Base-by-base conservation (phyloP, 1,284 basidiomycete species). In the Cryptococcus neoformans region DNA sequence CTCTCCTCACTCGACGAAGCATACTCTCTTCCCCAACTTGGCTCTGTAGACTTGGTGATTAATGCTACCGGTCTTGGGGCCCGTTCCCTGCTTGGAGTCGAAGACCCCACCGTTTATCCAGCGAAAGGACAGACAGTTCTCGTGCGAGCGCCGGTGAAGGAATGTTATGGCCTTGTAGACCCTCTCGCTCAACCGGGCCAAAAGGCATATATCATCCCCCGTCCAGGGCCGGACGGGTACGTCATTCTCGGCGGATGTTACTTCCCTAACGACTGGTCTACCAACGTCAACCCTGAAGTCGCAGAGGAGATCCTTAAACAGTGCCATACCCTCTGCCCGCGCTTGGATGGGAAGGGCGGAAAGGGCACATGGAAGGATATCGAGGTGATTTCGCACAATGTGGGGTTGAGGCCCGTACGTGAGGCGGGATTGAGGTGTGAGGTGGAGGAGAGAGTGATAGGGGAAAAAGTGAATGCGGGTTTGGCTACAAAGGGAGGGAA, bases 371-470 rank as follows among this genome's bases (percentile, higher is more conserved):
- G 74, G 72, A 49, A 56, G 37, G 77, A 78, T 53, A 79, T 68
- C 21, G 81, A 81, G 58, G 78, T 87, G 35, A 69, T 85, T 16
- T 73, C 76, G n/a, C 84, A 86, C 70, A 85, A 84, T 63, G 85
- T 86, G 21, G 90, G 89, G 0, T 75, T 90, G 39, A 79, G 90
- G n/a, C 90, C 90, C 0, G 83, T 79, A 2, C 80, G 89, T 53
- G 82, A 81, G 42, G 85, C 84, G 16, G 89, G 88, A 0, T 78
- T 88, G 8, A 80, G 89, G 45, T 78, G 90, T 14, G 88, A 90
- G 61, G 70, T 83, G 4, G 83, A 87, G 90, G 21, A 21, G 71
- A 64, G 82, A 50, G 62, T 65, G 40, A 54, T 83, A 9, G 80
- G 81, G 14, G 58, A 67, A 44, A 69, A 63, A 48, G 38, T 36